phyloP scores from a whole-genome alignment of 345 rosid species.

The Salix viminalis region DNA sequence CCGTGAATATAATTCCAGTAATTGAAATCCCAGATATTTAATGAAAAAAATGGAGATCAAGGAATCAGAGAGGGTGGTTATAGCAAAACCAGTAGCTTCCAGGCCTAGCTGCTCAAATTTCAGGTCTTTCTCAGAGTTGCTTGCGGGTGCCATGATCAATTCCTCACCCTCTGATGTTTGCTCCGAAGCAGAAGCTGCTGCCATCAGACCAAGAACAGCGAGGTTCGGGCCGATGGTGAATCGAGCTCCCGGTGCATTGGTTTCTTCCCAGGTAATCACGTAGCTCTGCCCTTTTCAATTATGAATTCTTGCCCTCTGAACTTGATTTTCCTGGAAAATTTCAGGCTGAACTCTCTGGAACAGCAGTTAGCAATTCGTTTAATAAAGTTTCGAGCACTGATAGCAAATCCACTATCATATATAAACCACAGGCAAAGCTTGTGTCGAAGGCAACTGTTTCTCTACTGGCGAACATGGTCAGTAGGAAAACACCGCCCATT shows the following conservation, averaged over 20 bases:
- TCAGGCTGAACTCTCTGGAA: conserved; percentile 45
- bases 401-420: conserved; percentile 42
- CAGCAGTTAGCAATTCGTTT: conserved; percentile 31
- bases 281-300: background rate
- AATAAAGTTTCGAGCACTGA: conserved; percentile 39
- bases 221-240: conserved; percentile 50
- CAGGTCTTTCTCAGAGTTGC: conserved; percentile 67
- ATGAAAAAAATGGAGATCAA: conserved; percentile 59
- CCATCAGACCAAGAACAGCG: conserved; percentile 72
- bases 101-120: conserved; percentile 66
- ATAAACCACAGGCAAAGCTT: conserved; percentile 82
- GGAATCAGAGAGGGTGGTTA: conserved; percentile 56
- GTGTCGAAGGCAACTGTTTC: conserved; percentile 77
- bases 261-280: conserved; percentile 47
- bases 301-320: conserved; percentile 15
- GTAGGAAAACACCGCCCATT: conserved; percentile 17
- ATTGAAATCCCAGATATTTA: background rate
- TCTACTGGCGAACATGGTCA: conserved; percentile 74
- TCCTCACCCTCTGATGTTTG: conserved; percentile 37
- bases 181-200: conserved; percentile 44
- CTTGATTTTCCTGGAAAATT: conserved; percentile 12
- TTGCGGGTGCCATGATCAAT: conserved; percentile 45
- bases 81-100: conserved; percentile 86
- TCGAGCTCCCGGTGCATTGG: conserved; percentile 28
- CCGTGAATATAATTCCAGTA: background rate